Evolutionary conservation across 2,329 filamentous ascomycete species (phyloP), one percentile per base, ranked within the genome.

Genomic region (Gaeumannomyces tritici): DNA sequence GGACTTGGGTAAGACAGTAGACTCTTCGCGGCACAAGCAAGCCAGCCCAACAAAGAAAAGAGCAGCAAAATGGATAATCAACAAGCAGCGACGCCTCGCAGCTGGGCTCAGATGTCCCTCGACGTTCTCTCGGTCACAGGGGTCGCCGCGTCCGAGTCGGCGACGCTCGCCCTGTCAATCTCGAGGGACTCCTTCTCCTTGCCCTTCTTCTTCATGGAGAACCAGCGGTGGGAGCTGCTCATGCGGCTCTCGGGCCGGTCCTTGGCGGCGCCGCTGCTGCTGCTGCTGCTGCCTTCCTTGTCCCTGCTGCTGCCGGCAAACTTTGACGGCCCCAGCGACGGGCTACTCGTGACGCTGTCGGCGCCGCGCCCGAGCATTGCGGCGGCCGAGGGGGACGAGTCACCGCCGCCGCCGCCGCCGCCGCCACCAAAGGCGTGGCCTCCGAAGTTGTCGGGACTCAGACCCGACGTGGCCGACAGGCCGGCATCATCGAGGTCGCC

Each of bases 171-270:
- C 62, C 75, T 70, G 54, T 85, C 83, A 29, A 81, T 69, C 57
- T 86, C 83, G 65, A 81, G 67, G 66, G 80, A 83, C 67, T 84
- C 82, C 74, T 81, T 83, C 57, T 83, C 81, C 67, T 79, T 83
- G 65, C 78, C 80, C 72, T 83, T 84, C 75, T 85, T 85, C 73
- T 83, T 85, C 70, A 83, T 83, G 56, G 81, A 79, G 70, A 84
- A 84, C 66, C 82, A 78, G 79, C 59, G 59, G 42, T 51, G 42
- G 3, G 59, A 54, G 59, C 59, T 60, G 42, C 59, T 60, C 60
- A 51, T 61, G 54, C 60, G 55, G 31, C 60, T 61, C 24, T 61
- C 60, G 13, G 60, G 60, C 31, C 60, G 55, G 60, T 80, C 80
- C 66, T 77, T 80, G 5, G 71, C 72, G 18, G 4, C 15, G 55